Percentiles rank a stretch among this genome's conserved stretches.
Evolutionary conservation across 1,284 basidiomycete species (phyloP).

Genomic region (Apiotrichum gamsii): DNA sequence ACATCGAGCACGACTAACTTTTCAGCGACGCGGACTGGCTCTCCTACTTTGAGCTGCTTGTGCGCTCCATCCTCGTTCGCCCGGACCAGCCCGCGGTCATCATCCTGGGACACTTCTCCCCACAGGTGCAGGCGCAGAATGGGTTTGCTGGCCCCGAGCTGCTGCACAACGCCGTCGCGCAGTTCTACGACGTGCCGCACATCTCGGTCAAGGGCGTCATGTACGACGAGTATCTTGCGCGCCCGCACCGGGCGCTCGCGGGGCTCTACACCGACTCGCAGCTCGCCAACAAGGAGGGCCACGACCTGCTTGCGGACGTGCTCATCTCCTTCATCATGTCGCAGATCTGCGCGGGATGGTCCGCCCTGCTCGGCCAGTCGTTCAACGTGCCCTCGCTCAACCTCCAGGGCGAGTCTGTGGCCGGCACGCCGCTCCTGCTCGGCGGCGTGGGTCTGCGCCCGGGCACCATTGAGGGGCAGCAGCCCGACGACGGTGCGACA

Average conservation of each 20-base stretch:
- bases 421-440: slow-evolving; percentile 13
- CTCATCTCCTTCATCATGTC: slow-evolving; percentile 79
- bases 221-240: slow-evolving; percentile 71
- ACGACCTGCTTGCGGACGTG: slow-evolving; percentile 76
- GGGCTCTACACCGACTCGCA: slow-evolving; percentile 72
- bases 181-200: slow-evolving; percentile 92
- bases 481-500: slow-evolving; percentile 27
- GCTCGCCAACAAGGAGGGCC: slow-evolving; percentile 71
- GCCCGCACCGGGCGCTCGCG: slow-evolving; percentile 61
- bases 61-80: slow-evolving; percentile 80
- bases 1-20: slow-evolving; percentile 1
- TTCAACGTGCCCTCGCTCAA: slow-evolving; percentile 52
- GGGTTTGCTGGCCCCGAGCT: slow-evolving; percentile 83
- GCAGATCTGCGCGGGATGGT: slow-evolving; percentile 80
- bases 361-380: slow-evolving; percentile 58
- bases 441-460: slow-evolving; percentile 47
- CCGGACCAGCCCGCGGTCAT: slow-evolving; percentile 82
- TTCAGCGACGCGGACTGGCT: slow-evolving; percentile 63
- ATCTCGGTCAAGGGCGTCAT: slow-evolving; percentile 73
- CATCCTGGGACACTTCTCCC: slow-evolving; percentile 83
- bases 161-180: slow-evolving; percentile 78
- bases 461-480: slow-evolving; percentile 19
- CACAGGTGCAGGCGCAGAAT: slow-evolving; percentile 67
- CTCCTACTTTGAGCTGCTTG: slow-evolving; percentile 79
- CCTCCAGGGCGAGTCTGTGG: slow-evolving; percentile 5